Conservation (phyloP, 257 asterid species). For the Petunia axillaris region DNA sequence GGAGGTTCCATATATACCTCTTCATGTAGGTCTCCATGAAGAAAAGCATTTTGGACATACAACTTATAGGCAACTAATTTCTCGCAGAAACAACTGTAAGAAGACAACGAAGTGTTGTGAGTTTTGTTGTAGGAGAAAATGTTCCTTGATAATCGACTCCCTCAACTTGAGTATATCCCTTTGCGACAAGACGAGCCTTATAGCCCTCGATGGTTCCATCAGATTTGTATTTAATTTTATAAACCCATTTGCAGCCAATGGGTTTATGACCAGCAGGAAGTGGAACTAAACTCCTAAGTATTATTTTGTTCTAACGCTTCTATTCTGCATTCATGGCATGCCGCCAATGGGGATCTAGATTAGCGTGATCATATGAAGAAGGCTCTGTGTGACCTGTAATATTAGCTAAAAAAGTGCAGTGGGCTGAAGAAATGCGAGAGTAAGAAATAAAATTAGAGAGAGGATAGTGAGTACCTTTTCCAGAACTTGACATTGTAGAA, state of each 20-base stretch:
- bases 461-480: slow-evolving; percentile 15
- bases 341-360: slow-evolving; percentile 7
- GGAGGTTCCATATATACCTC: slow-evolving; percentile 15
- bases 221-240: background rate
- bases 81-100: no score
- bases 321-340: background rate
- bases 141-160: slow-evolving; percentile 14
- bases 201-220: background rate
- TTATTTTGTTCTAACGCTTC: background rate
- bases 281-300: background rate
- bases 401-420: slow-evolving; percentile 18
- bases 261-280: background rate
- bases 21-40: slow-evolving; percentile 23
- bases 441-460: slow-evolving; percentile 19
- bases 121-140: background rate
- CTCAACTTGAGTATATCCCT: slow-evolving; percentile 19
- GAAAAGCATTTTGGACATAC: slow-evolving; percentile 4
- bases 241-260: slow-evolving; percentile 25
- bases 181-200: no score
- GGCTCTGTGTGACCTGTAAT: slow-evolving; percentile 19
- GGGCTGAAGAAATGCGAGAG: background rate
- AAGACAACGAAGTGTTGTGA: no score
- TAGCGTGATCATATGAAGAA: background rate
- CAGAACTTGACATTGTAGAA: background rate
- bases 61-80: background rate